Base-by-base conservation (phyloP, 2,329 filamentous ascomycete species). In the Bisporella sp. region DNA sequence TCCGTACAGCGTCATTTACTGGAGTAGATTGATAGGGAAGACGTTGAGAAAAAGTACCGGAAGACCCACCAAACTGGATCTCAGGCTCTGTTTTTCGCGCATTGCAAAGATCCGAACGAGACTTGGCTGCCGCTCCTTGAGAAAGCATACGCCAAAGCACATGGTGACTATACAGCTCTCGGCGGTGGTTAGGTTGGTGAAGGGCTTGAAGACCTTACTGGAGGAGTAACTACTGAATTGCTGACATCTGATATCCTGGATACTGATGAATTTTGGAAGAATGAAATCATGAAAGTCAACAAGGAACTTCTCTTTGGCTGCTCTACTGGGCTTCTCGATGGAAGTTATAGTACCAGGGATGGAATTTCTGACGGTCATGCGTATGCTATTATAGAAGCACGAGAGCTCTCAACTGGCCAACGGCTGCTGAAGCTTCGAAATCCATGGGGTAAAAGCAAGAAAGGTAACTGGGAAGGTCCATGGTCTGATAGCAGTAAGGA, bases 71-170 rank as follows among this genome's bases (percentile, higher is more conserved):
- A 63, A 46, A 64, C 59, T 4, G 87, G 87, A 1, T 89, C 85
- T 4, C 79, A 86, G 57, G 84, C 87, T 0, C 71, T 93, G 1
- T 89, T 87, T 67, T 91, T 91, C 66, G 85, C 84, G 1, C 84
- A 86, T 61, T 89, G 84, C 68, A 78, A 78, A 54, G 82, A 88
- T 54, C 78, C 83, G 43, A 88, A 89, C 62, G 87, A 92, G 66
- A 92, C 87, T 0, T 92, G 88, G 88, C 73, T 92, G 5, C 85
- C 87, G 0, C 70, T 92, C 29, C 72, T 91, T 1, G 87, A 92
- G 62, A 92, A 92, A 66, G 88, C 88, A 1, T 92, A 88, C 62
- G 87, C 88, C 13, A 93, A 93, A 67, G 85, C 85, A 0, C 88
- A 93, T 59, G 87, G 87, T 29, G 88, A 93, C 62, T 95, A 86